Evolutionary conservation across 192 early-diverging fungal species (phyloP).

Genomic region (Linnemannia exigua): DNA sequence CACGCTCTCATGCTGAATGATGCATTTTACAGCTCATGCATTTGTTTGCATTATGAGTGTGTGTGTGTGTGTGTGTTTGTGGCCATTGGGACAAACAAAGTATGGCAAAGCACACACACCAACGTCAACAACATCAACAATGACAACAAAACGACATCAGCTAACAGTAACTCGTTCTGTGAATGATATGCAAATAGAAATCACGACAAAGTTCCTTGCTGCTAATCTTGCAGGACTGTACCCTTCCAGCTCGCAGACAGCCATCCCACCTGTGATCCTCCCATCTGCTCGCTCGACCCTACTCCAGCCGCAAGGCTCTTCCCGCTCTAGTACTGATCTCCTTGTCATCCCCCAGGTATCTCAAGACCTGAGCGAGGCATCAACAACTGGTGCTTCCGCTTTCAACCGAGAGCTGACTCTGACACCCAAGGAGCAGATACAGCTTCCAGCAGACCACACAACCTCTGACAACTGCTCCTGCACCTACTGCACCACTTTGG

Average conservation of each 20-base stretch:
- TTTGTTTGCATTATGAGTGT: neutral
- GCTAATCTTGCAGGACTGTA: conserved; percentile 33
- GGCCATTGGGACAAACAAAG: no score
- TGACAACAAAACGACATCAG: neutral
- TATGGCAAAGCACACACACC: neutral
- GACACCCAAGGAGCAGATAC: conserved; percentile 15
- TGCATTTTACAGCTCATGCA: neutral
- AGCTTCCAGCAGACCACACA: conserved; percentile 22
- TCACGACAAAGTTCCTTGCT: conserved; percentile 40
- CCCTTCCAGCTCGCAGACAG: conserved; percentile 24
- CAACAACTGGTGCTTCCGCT: neutral
- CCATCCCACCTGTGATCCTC: conserved; percentile 33
- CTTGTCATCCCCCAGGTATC: neutral
- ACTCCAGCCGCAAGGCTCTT: neutral
- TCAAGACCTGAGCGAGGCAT: neutral
- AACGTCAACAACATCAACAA: neutral
- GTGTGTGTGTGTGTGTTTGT: neutral
- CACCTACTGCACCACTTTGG: conserved; percentile 22
- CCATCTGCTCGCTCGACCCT: conserved; percentile 24
- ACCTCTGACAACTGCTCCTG: conserved; percentile 24
- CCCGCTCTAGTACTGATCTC: neutral
- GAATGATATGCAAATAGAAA: conserved; percentile 1
- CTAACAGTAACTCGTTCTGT: neutral
- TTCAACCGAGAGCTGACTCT: conserved; percentile 18
- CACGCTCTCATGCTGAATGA: neutral